Conservation (phyloP, 257 asterid species). For the Henckelia pumila region DNA sequence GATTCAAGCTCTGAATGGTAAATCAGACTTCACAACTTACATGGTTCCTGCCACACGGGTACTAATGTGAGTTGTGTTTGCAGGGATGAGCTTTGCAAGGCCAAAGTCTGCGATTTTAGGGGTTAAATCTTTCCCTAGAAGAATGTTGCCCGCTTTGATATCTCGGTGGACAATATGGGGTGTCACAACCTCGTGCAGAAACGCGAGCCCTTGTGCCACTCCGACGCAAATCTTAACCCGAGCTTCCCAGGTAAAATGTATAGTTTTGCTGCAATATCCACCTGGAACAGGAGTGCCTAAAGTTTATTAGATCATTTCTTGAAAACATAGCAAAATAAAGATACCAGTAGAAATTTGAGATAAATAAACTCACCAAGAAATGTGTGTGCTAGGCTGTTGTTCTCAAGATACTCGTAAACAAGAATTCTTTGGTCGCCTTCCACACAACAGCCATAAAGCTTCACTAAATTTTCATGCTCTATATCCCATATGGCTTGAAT, state of each 20-base stretch:
- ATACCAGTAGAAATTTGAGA: not conserved
- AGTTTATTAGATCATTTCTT: constrained; percentile 22
- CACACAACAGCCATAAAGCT: constrained; percentile 91
- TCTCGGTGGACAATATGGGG: constrained; percentile 93
- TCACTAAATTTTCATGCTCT: constrained; percentile 78
- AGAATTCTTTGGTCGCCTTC: constrained; percentile 77
- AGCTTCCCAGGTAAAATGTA: constrained; percentile 64
- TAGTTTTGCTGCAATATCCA: constrained; percentile 33
- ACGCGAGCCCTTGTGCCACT: constrained; percentile 80
- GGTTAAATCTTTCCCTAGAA: constrained; percentile 72
- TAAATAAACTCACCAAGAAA: constrained; percentile 65
- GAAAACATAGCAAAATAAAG: not conserved
- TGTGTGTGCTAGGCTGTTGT: constrained; percentile 77
- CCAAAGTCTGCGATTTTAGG: constrained; percentile 97
- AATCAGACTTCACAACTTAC: constrained; percentile 45
- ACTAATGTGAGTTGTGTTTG: constrained; percentile 82
- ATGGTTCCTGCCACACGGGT: constrained; percentile 96
- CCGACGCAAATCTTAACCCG: constrained; percentile 70
- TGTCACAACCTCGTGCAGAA: constrained; percentile 88
- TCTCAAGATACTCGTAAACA: constrained; percentile 87
- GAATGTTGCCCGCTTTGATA: constrained; percentile 95
- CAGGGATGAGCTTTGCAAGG: constrained; percentile 87
- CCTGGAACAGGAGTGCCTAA: constrained; percentile 41
- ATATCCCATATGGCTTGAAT: constrained; percentile 75
- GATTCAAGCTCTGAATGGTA: constrained; percentile 7